Conservation (phyloP, 2,329 filamentous ascomycete genomes). For the Volutella citrinella region DNA sequence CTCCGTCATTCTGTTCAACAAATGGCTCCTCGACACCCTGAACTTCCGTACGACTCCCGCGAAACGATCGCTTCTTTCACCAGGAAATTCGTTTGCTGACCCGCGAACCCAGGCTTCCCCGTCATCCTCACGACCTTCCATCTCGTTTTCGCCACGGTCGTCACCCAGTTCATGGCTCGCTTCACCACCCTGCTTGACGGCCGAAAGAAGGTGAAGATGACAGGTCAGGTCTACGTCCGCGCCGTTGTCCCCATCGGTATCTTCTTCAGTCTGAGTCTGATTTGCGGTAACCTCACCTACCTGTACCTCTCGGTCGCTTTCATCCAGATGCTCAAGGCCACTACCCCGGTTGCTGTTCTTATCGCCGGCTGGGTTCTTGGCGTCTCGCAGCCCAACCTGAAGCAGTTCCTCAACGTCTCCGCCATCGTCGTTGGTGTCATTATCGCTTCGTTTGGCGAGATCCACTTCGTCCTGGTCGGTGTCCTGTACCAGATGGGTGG, state of each 20-base stretch:
- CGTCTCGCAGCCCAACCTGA: conserved; percentile 78
- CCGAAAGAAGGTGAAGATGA: conserved; percentile 97
- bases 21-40: conserved; percentile 87
- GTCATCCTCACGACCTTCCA: conserved; percentile 96
- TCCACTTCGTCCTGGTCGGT: conserved; percentile 81
- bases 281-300: conserved; percentile 94
- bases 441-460: conserved; percentile 92
- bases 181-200: conserved; percentile 89
- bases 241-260: conserved; percentile 93
- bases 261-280: conserved; percentile 94
- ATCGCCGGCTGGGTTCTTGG: conserved; percentile 86
- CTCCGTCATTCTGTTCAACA: conserved; percentile 98
- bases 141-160: conserved; percentile 84
- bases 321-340: conserved; percentile 99
- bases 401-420: conserved; percentile 87
- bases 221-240: conserved; percentile 84
- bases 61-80: conserved; percentile 4
- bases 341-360: conserved; percentile 89
- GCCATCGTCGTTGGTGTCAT: conserved; percentile 93
- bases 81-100: conserved; percentile 18
- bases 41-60: conserved; percentile 58
- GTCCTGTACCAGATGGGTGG: conserved; percentile 77
- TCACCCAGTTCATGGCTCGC: conserved; percentile 90
- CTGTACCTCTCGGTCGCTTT: conserved; percentile 94
- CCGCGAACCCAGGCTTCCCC: conserved; percentile 52